phyloP scores from a whole-genome alignment of 805 yeast species.

The Ogataea polymorpha region DNA sequence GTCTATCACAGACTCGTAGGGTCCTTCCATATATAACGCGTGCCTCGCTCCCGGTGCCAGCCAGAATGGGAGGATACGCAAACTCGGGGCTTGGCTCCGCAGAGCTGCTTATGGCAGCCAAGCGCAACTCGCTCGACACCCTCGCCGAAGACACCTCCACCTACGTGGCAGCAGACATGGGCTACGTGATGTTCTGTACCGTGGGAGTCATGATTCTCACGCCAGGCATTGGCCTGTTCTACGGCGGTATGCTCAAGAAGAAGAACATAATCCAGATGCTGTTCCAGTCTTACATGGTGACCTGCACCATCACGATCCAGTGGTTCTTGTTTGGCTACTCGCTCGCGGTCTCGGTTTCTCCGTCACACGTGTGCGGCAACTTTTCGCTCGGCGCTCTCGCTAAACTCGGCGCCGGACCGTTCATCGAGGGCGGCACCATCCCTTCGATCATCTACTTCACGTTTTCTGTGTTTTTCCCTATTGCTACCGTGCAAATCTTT shows the following conservation, averaged over 20 bases:
- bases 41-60: background rate
- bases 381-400: constrained; percentile 39
- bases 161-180: constrained; percentile 43
- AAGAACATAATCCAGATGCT: constrained; percentile 43
- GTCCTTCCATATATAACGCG: background rate
- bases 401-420: constrained; percentile 38
- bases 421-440: constrained; percentile 43
- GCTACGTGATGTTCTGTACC: constrained; percentile 44
- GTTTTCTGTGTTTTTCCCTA: constrained; percentile 44
- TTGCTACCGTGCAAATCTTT: constrained; percentile 49
- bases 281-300: constrained; percentile 43
- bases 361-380: constrained; percentile 35
- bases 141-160: constrained; percentile 38
- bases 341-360: constrained; percentile 37
- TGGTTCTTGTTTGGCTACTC: constrained; percentile 49
- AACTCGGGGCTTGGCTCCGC: constrained; percentile 34
- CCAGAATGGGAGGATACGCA: constrained; percentile 30
- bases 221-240: constrained; percentile 43
- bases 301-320: constrained; percentile 36
- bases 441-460: constrained; percentile 46
- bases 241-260: constrained; percentile 41
- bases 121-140: constrained; percentile 25
- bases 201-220: constrained; percentile 48
- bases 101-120: constrained; percentile 19
- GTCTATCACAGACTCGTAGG: background rate